Base-by-base conservation (phyloP, 2,329 filamentous ascomycete genomes). In the Rutstroemia sp. region DNA sequence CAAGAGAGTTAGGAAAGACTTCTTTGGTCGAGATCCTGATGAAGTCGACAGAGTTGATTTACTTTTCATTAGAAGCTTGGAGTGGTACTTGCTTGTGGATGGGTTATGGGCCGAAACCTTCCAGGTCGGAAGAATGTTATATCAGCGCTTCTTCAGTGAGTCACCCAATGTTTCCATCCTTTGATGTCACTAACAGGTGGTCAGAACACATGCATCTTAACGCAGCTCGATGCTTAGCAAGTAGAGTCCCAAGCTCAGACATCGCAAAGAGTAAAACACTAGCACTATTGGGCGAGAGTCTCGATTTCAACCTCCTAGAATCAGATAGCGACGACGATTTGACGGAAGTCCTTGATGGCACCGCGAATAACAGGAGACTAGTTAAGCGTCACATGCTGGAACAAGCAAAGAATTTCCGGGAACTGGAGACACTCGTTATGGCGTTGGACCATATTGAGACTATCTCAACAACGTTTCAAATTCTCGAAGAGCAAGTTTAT, bases 91-190 rank as follows among this genome's bases (percentile, higher is more conserved):
- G 57, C 78, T 89, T 56, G 80, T 92, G 8, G 82, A 87, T 50
- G 86, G 81, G 12, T 79, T 88, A 54, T 92, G 87, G 85, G 75
- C 79, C 16, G 78, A 86, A 57, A 84, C 89, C 21, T 89, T 92
- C 64, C 72, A 75, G 17, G 77, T 83, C 56, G 84, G 89, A 44
- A 81, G 82, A 30, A 79, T 83, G 64, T 80, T 92, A n/a, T 89
- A 96, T 73, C 88, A 88, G 67, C 84, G 86, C 59, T 91, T 96
- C 67, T 78, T 95, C 48, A 80, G 90, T 95, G 81, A 77, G 89
- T 80, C n/a, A 42, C 48, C 23, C 48, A 34, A 34, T 34, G 48
- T 51, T 49, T 14, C 21, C 23, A 16, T 44, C 17, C 41, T 21
- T 48, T 41, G 10, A 48, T 48, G 23, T 34, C 48, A 53, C 56